phyloP scores from a whole-genome alignment of 805 yeast genomes.

The Nakazawaea wyomingensis region DNA sequence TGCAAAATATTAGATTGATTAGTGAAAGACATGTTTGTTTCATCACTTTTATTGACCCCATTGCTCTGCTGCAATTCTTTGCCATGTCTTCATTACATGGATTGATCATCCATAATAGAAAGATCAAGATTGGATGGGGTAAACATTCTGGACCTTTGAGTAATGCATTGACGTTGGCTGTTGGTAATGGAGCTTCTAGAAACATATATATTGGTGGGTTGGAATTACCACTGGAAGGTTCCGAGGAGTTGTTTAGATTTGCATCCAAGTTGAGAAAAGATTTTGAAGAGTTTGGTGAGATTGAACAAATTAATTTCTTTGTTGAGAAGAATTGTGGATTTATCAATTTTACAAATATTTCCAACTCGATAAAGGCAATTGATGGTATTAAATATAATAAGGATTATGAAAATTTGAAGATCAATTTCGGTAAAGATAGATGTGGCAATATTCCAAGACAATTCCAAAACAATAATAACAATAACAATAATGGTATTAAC shows the following conservation, averaged over 20 bases:
- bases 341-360: constrained; percentile 85
- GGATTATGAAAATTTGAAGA: constrained; percentile 66
- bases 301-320: constrained; percentile 88
- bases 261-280: constrained; percentile 53
- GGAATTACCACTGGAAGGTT: constrained; percentile 22
- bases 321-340: constrained; percentile 85
- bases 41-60: constrained; percentile 92
- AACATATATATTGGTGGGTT: constrained; percentile 79
- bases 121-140: constrained; percentile 96
- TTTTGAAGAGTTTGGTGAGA: constrained; percentile 83
- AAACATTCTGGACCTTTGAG: constrained; percentile 92
- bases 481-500: not conserved
- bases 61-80: constrained; percentile 95
- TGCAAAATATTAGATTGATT: constrained; percentile 76
- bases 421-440: constrained; percentile 90
- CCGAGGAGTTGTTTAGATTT: constrained; percentile 1
- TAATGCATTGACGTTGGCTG: constrained; percentile 82
- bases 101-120: constrained; percentile 74
- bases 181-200: constrained; percentile 89
- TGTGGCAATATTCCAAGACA: constrained; percentile 93
- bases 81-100: constrained; percentile 93
- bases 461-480: constrained; percentile 24
- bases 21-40: constrained; percentile 89
- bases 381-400: constrained; percentile 80
- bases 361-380: constrained; percentile 86